phyloP scores from a whole-genome alignment of 345 rosid genomes.

The Hypericum androsaemum region DNA sequence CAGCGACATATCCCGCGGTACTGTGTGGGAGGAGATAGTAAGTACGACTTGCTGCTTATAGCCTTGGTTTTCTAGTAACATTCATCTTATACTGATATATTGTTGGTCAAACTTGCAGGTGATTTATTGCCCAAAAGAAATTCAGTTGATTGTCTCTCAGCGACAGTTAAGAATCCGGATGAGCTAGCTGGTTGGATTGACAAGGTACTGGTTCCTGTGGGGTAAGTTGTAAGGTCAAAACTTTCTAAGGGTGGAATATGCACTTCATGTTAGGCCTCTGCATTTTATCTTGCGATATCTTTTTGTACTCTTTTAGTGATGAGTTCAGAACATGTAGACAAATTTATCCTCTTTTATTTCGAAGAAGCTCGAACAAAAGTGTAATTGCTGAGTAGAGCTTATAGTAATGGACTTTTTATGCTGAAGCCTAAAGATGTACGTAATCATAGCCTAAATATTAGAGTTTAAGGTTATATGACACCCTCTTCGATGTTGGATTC shows the following conservation, averaged over 20 bases:
- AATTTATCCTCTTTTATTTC: too few species aligned
- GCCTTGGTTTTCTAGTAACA: not conserved
- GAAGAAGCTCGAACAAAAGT: too few species aligned
- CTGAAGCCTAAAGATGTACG: too few species aligned
- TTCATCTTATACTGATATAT: not conserved
- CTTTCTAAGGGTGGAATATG: not conserved
- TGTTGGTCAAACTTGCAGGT: conserved; percentile 36
- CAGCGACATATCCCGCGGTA: conserved; percentile 88
- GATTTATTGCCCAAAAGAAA: conserved; percentile 85
- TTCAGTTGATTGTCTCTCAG: conserved; percentile 88
- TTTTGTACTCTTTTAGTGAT: too few species aligned
- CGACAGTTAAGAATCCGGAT: conserved; percentile 91
- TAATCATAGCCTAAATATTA: too few species aligned
- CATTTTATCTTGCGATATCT: not conserved
- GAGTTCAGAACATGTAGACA: too few species aligned
- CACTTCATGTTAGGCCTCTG: not conserved
- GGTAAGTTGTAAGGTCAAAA: not conserved
- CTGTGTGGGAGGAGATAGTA: conserved; percentile 96
- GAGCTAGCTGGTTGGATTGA: conserved; percentile 95
- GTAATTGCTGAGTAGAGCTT: too few species aligned
- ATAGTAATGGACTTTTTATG: too few species aligned
- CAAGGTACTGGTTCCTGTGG: conserved; percentile 37
- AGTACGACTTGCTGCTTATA: conserved; percentile 17
- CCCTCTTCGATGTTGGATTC: not conserved
- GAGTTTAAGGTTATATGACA: too few species aligned